phyloP scores from a whole-genome alignment of 805 yeast species.

The Tetrapisispora phaffii region DNA sequence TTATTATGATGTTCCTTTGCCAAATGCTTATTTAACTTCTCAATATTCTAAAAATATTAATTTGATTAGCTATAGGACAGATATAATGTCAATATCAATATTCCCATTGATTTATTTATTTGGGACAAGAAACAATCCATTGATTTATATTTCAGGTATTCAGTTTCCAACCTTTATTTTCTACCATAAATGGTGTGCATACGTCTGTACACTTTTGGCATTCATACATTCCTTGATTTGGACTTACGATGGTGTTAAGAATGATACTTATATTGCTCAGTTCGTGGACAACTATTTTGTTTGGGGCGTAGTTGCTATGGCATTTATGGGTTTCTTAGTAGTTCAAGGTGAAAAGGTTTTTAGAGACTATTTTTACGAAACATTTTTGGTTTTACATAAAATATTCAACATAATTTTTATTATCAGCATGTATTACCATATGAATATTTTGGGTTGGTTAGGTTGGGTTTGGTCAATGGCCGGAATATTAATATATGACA shows the following conservation, averaged over 20 bases:
- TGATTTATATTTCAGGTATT: conserved; percentile 54
- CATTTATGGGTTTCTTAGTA: conserved; percentile 34
- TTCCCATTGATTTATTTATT: conserved; percentile 53
- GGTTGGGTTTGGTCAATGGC: conserved; percentile 40
- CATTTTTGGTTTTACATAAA: conserved; percentile 50
- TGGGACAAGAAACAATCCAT: conserved; percentile 65
- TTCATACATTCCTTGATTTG: conserved; percentile 49
- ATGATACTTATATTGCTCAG: conserved; percentile 36
- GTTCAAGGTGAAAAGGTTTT: conserved; percentile 42
- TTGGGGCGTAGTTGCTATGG: conserved; percentile 42
- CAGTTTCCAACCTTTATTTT: conserved; percentile 47
- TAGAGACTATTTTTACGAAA: conserved; percentile 49
- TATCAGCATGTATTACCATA: conserved; percentile 50
- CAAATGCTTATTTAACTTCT: conserved; percentile 31
- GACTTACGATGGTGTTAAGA: conserved; percentile 37
- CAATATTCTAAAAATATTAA: conserved; percentile 29
- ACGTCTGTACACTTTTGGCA: conserved; percentile 39
- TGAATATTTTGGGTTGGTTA: conserved; percentile 41
- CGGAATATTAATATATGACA: conserved; percentile 42
- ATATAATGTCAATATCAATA: conserved; percentile 39
- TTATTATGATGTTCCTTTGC: conserved; percentile 29
- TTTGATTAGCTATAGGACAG: conserved; percentile 46
- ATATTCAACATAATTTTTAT: conserved; percentile 44
- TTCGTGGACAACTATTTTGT: conserved; percentile 37
- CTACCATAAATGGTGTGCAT: conserved; percentile 60